Evolutionary conservation across 2,329 filamentous ascomycete genomes (phyloP), one percentile per base, ranked within the genome.

Genomic region (Ophiosphaerella narmari): DNA sequence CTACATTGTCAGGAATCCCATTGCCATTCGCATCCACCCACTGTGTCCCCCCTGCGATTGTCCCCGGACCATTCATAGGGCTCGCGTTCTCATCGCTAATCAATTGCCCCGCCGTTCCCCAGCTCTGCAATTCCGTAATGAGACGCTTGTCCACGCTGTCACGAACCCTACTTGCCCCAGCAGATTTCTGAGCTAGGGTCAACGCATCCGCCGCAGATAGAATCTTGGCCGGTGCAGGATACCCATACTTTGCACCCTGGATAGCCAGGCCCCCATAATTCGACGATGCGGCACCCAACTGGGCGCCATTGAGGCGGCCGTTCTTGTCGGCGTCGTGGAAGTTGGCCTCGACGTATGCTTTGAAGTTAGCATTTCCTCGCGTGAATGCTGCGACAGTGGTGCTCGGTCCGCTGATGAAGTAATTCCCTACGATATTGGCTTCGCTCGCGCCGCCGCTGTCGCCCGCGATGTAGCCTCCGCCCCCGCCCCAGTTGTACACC

Each of bases 381-480:
- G 79, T 82, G 54, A 82, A 84, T 0, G 79, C 78, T 1, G 77
- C 73, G 2, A 77, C 75, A 23, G 66, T 75, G 3, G 80, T 82
- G 39, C 71, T 76, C 0, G 80, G 81, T 0, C 81, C 82, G 2
- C 76, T 77, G 51, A 84, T 80, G 66, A 82, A 84, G 65, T 84
- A 83, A 65, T 84, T 84, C 51, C 79, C 78, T 44, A 82, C 72
- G 47, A 84, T 79, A 52, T 84, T 81, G 5, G 75, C 79, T 41
- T 77, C 74, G 44, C 77, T 81, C 23, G 72, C 59, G 4, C 75
- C 79, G 0, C 60, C 68, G 31, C 77, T 79, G 52, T 81, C 80
- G 2, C 80, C 80, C 0, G 80, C 80, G 43, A 82, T 83, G 45
- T 83, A 84, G 4, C 77, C 81, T 5, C 79, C 80, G 0, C 80